Conservation (phyloP, 2,329 filamentous ascomycete species). For the Pseudogymnoascus sp. region DNA sequence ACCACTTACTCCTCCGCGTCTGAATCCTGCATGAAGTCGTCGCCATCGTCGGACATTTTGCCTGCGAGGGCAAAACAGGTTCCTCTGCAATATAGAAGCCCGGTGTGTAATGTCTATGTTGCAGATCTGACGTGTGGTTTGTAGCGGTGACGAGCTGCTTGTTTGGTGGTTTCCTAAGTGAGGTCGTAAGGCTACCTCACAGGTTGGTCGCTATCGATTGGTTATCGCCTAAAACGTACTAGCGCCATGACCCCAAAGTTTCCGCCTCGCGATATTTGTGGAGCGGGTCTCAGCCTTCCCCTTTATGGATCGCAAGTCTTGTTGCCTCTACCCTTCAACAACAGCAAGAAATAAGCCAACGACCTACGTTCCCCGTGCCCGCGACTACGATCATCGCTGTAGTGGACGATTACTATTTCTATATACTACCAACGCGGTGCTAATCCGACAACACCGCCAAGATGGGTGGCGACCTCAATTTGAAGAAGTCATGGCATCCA, state of each 20-base stretch:
- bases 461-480: slow-evolving; percentile 92
- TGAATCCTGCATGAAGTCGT: slow-evolving; percentile 91
- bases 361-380: background rate
- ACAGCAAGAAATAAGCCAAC: background rate
- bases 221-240: background rate
- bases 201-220: slow-evolving; percentile 2
- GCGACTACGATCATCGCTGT: background rate
- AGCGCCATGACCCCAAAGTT: background rate
- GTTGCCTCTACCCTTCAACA: background rate
- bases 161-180: background rate
- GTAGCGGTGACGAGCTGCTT: background rate
- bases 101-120: background rate
- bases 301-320: background rate
- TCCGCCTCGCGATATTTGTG: slow-evolving; percentile 10
- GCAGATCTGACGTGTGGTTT: background rate
- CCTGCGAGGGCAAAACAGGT: background rate
- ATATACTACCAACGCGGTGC: background rate
- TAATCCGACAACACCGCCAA: slow-evolving; percentile 33
- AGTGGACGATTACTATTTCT: background rate
- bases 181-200: slow-evolving; percentile 2
- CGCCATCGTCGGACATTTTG: slow-evolving; percentile 55
- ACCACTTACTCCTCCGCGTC: slow-evolving; percentile 68
- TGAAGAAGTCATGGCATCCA: slow-evolving; percentile 95
- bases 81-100: background rate
- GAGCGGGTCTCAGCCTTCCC: slow-evolving; percentile 2